Evolutionary conservation across 108 stramenopile species (phyloP).

Genomic region (Cyclostephanos tholiformis): DNA sequence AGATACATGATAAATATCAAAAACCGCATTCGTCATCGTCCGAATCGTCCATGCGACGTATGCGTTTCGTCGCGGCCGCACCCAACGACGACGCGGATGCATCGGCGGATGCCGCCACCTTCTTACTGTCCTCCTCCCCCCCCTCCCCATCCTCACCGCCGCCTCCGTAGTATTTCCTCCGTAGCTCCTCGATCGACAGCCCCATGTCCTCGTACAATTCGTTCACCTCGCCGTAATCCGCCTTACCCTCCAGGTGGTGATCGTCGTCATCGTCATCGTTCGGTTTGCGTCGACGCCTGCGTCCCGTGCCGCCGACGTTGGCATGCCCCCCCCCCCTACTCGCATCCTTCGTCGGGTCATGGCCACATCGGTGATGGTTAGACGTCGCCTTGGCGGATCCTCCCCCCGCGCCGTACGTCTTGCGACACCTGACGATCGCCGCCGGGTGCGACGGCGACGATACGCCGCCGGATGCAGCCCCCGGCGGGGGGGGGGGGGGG

Average conservation of each 20-base stretch:
- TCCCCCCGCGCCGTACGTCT: constrained; percentile 35
- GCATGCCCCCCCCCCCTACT: background rate
- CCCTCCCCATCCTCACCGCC: constrained; percentile 19
- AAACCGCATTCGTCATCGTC: constrained; percentile 54
- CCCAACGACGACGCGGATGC: constrained; percentile 17
- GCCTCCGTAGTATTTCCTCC: constrained; percentile 58
- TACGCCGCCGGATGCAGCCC: background rate
- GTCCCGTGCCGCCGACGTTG: background rate
- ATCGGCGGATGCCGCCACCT: background rate
- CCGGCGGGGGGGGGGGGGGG: background rate
- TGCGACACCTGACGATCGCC: constrained; percentile 19
- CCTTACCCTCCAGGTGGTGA: constrained; percentile 40
- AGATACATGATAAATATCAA: too few species aligned
- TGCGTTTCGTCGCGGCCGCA: constrained; percentile 30
- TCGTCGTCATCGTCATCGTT: constrained; percentile 22
- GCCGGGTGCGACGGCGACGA: background rate
- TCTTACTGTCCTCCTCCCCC: constrained; percentile 23
- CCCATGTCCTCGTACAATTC: constrained; percentile 63
- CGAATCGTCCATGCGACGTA: constrained; percentile 20
- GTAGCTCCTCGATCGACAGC: constrained; percentile 63
- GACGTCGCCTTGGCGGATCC: constrained; percentile 1
- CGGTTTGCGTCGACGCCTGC: constrained; percentile 20
- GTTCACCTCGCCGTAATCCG: constrained; percentile 59
- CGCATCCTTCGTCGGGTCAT: background rate
- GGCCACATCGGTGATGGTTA: background rate